These are phyloP conservation scores for Phytophthora rubi DNA, from an alignment of 352 stramenopile genomes.

Conservation along the genomic window DNA sequence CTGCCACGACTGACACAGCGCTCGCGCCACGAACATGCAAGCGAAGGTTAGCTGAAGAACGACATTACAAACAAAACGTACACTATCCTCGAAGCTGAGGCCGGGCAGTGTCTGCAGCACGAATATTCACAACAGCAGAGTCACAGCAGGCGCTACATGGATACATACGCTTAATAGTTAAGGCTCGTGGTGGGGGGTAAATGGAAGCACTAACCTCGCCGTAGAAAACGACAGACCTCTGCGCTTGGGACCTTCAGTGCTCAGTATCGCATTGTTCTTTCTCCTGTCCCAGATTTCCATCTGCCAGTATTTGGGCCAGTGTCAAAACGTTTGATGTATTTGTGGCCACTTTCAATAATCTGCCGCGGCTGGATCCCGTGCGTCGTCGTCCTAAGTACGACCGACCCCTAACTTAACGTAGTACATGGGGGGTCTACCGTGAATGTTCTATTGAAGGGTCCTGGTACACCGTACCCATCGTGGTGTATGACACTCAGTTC, in stretches of 20 bases:
- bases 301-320: slow-evolving; percentile 2
- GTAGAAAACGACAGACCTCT: background rate
- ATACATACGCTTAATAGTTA: background rate
- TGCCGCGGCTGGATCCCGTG: background rate
- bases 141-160: background rate
- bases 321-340: background rate
- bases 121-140: background rate
- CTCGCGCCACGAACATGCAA: background rate
- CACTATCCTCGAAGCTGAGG: background rate
- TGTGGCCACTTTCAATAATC: slow-evolving; percentile 8
- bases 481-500: too few species aligned
- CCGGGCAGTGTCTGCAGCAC: background rate
- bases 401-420: too few species aligned
- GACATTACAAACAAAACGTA: background rate
- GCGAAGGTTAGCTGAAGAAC: background rate
- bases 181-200: background rate
- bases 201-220: background rate
- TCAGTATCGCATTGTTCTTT: background rate
- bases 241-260: background rate
- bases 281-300: background rate
- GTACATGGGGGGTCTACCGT: too few species aligned
- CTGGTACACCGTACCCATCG: too few species aligned
- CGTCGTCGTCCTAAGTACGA: too few species aligned
- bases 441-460: too few species aligned
- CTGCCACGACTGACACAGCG: background rate